A percentile compares a stretch with the other conserved stretches of the same genome.
phyloP scores from a whole-genome alignment of 192 early-diverging fungal genomes.

The Coemansia reversa region DNA sequence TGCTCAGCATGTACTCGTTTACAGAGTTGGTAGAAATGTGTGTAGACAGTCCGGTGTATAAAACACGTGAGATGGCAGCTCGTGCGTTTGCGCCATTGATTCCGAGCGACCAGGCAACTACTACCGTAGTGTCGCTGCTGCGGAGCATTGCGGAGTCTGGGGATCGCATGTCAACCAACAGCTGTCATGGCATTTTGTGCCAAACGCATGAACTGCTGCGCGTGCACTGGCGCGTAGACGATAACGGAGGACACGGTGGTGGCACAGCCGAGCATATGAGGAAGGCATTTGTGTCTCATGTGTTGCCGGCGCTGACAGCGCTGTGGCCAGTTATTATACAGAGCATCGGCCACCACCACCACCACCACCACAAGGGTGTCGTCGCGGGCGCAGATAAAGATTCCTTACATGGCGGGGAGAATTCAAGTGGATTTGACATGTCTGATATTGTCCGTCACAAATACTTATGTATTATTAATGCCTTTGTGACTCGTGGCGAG shows the following conservation, averaged over 20 bases:
- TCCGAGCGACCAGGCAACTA: slow-evolving; percentile 53
- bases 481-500: slow-evolving; percentile 46
- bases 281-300: slow-evolving; percentile 47
- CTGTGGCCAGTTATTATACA: slow-evolving; percentile 38
- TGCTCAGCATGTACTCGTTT: slow-evolving; percentile 55
- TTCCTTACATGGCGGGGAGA: not conserved
- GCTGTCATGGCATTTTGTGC: slow-evolving; percentile 71
- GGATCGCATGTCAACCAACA: slow-evolving; percentile 60
- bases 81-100: slow-evolving; percentile 78
- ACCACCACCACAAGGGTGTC: not conserved
- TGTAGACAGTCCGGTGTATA: slow-evolving; percentile 51
- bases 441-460: slow-evolving; percentile 56
- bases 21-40: slow-evolving; percentile 53
- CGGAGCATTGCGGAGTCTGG: slow-evolving; percentile 52
- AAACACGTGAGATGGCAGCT: slow-evolving; percentile 84
- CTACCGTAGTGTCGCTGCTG: slow-evolving; percentile 54
- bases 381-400: too few species aligned
- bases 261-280: slow-evolving; percentile 30
- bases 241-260: slow-evolving; percentile 14
- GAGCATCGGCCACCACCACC: not conserved
- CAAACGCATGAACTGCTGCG: slow-evolving; percentile 71
- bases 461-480: slow-evolving; percentile 43
- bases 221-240: slow-evolving; percentile 59
- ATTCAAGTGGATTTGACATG: slow-evolving; percentile 17
- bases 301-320: slow-evolving; percentile 43